Conservation (phyloP, 106 monocot species). For the Acorus gramineus region DNA sequence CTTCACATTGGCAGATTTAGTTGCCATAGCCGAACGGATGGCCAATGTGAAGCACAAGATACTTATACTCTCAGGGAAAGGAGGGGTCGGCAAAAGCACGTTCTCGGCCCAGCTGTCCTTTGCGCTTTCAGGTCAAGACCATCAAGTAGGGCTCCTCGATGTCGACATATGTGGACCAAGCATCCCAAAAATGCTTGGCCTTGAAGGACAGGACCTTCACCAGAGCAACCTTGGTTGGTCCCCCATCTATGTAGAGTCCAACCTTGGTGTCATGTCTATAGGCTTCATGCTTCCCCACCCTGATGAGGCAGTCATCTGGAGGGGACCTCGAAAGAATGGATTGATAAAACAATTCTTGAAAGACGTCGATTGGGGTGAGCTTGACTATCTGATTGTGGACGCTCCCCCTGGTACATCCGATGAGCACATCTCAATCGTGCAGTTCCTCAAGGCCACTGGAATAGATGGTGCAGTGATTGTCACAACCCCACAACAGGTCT, state of each 20-base stretch:
- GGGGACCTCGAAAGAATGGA: conserved; percentile 84
- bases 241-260: conserved; percentile 72
- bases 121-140: conserved; percentile 52
- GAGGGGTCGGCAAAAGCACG: conserved; percentile 95
- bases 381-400: conserved; percentile 88
- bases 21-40: conserved; percentile 79
- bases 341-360: conserved; percentile 92
- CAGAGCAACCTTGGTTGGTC: conserved; percentile 96
- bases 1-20: conserved; percentile 40
- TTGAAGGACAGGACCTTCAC: conserved; percentile 91
- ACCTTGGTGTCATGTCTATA: conserved; percentile 93
- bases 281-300: conserved; percentile 91
- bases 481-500: conserved; percentile 86
- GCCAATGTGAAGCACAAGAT: conserved; percentile 91
- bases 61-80: conserved; percentile 84
- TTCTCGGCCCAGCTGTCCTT: conserved; percentile 89
- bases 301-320: conserved; percentile 89
- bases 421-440: conserved; percentile 85
- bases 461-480: conserved; percentile 85
- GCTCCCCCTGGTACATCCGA: conserved; percentile 90
- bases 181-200: conserved; percentile 97
- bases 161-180: conserved; percentile 92
- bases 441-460: conserved; percentile 62
- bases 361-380: conserved; percentile 89
- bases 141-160: conserved; percentile 82